phyloP scores from a whole-genome alignment of 2,329 filamentous ascomycete species.

The Myriosclerotinia duriaeana region DNA sequence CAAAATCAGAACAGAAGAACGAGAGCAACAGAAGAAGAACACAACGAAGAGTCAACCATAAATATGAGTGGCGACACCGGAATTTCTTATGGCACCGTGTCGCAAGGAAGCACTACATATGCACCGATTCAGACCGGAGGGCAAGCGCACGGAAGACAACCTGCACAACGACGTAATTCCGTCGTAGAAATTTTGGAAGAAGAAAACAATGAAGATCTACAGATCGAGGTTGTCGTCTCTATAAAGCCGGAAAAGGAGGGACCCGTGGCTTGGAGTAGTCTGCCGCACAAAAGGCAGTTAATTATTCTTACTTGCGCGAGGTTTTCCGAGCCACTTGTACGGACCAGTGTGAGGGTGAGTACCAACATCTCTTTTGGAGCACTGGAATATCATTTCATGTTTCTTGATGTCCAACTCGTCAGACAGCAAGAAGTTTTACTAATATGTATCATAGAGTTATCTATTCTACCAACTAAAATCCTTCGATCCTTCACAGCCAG shows the following conservation, averaged over 20 bases:
- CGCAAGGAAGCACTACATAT: background rate
- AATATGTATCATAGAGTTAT: conserved; percentile 59
- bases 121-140: conserved; percentile 9
- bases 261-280: conserved; percentile 66
- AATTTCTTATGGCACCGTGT: conserved; percentile 17
- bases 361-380: background rate
- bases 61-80: background rate
- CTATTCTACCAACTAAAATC: conserved; percentile 73
- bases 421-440: conserved; percentile 15
- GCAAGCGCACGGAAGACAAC: background rate
- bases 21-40: background rate
- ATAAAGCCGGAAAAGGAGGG: conserved; percentile 31
- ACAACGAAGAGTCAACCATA: background rate
- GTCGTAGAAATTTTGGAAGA: conserved; percentile 29
- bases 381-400: background rate
- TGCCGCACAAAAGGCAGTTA: conserved; percentile 77
- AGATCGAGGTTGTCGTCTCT: conserved; percentile 30
- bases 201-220: conserved; percentile 36
- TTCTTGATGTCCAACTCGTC: background rate
- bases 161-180: conserved; percentile 22
- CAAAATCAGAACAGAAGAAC: background rate
- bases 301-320: conserved; percentile 75
- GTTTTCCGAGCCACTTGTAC: conserved; percentile 78
- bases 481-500: conserved; percentile 46
- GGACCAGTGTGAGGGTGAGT: conserved; percentile 57